Base-by-base conservation (phyloP, 352 stramenopile genomes). In the Phytopythium aichiense region DNA sequence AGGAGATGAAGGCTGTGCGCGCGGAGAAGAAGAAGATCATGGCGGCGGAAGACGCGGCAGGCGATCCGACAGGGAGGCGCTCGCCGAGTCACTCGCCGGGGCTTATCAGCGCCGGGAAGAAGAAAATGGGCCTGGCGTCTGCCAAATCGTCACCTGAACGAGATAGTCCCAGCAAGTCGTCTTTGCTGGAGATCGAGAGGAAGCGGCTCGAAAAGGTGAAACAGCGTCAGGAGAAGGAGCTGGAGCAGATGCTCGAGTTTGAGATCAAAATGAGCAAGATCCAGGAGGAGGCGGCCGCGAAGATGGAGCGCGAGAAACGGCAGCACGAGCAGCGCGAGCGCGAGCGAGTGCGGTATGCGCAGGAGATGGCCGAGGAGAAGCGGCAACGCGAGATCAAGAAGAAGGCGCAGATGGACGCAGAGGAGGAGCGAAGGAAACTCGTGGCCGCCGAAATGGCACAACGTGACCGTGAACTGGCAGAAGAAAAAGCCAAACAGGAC, bases 231-330 rank as follows among this genome's bases (percentile, higher is more conserved):
- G 81, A 95, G 57, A 80, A 81, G 1, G 85, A 94, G 53, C 67
- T 97, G 0, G 87, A 94, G 57, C 89, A 97, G 78, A 94, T 97
- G 84, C 77, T 97, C n/a, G 79, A 91, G 46, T 97, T 95, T 56
- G 89, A 97, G 66, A 89, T 95, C 59, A 96, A 96, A 62, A 92
- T 94, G 86, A 91, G 77, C 66, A 77, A 81, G 49, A 71, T 95
- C 20, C 87, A 96, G 56, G 75, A 94, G 58, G 79, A 90, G 58
- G 85, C 82, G 2, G 71, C 71, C 23, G 77, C 82, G 15, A 92
- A 88, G 35, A 64, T 87, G 52, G 73, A 94, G 61, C 77, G 82
- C 4, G 82, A 94, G 60, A 73, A 75, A 16, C 71, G 81, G 3
- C 64, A 89, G 23, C 69, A 88, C 18, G 84, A 94, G 40, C 77